Conservation (phyloP, 495 filamentous ascomycete genomes). For the Aspergillus hancockii region DNA sequence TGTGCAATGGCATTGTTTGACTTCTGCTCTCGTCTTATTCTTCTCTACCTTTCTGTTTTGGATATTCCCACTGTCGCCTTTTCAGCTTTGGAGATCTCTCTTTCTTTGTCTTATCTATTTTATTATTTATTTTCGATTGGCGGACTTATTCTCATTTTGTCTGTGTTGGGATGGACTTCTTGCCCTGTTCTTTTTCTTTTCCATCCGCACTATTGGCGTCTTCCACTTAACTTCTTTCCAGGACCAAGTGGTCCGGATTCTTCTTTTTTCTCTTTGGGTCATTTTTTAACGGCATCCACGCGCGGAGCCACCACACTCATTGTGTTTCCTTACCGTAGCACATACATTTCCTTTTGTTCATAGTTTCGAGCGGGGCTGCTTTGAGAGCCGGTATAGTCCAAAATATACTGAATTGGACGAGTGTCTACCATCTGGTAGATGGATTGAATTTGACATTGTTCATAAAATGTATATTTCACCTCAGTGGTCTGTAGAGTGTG, state of each 20-base stretch:
- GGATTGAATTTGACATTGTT: conserved; percentile 12
- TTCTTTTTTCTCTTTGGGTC: conserved; percentile 23
- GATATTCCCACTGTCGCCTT: conserved; percentile 21
- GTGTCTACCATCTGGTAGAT: conserved; percentile 7
- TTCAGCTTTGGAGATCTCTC: conserved; percentile 14
- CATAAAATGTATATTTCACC: neutral
- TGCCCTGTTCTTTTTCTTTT: conserved; percentile 3
- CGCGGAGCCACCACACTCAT: conserved; percentile 26
- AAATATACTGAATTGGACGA: conserved; percentile 16
- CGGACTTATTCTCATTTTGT: conserved; percentile 8
- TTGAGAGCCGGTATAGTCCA: conserved; percentile 25
- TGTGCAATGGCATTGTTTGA: conserved; percentile 33
- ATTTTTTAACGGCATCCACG: conserved; percentile 26
- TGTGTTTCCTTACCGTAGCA: conserved; percentile 23
- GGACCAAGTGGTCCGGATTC: conserved; percentile 7
- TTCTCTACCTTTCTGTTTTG: conserved; percentile 20
- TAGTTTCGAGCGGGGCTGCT: conserved; percentile 21
- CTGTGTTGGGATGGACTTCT: conserved; percentile 1
- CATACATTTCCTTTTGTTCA: conserved; percentile 33
- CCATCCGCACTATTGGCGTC: conserved; percentile 2
- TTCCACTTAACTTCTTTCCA: conserved; percentile 7
- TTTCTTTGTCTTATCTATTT: conserved; percentile 2
- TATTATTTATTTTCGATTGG: conserved; percentile 11
- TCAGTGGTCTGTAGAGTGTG: neutral
- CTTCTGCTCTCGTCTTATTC: conserved; percentile 25